These are phyloP conservation scores for Geotrichum carabidarum DNA, from an alignment of 1,139 yeast genomes.

Conservation along the genomic window DNA sequence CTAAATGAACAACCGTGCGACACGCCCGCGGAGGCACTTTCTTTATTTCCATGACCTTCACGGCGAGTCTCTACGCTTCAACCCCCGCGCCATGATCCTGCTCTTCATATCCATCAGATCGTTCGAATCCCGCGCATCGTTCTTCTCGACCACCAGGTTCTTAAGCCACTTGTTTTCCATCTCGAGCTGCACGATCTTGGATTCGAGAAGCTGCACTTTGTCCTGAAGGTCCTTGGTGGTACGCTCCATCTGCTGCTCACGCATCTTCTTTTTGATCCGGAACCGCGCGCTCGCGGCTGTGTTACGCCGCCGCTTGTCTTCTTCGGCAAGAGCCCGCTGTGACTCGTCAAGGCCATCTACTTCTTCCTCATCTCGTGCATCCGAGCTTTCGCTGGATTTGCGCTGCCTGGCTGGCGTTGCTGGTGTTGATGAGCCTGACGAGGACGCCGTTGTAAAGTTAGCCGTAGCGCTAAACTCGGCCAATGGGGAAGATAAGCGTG, in stretches of 20 bases:
- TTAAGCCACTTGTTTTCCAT: constrained; percentile 79
- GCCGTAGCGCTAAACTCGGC: constrained; percentile 5
- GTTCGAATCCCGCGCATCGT: constrained; percentile 39
- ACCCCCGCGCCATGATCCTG: constrained; percentile 19
- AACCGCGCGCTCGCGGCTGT: constrained; percentile 80
- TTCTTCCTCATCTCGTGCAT: background rate
- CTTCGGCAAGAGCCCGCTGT: constrained; percentile 40
- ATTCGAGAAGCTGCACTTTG: constrained; percentile 54
- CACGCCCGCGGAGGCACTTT: no score
- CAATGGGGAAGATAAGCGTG: background rate
- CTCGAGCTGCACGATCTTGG: constrained; percentile 61
- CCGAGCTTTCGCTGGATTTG: background rate
- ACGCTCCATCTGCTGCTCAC: constrained; percentile 79
- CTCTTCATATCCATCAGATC: constrained; percentile 33
- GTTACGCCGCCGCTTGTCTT: constrained; percentile 66
- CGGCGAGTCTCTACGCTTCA: background rate
- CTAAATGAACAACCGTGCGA: no score
- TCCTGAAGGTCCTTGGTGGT: constrained; percentile 60
- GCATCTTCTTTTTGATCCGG: constrained; percentile 72
- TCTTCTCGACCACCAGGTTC: constrained; percentile 66
- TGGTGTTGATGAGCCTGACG: background rate
- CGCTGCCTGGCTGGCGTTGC: constrained; percentile 6
- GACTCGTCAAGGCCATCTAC: constrained; percentile 8
- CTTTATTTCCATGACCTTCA: no score
- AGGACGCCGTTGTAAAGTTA: background rate